phyloP scores from a whole-genome alignment of 331 rosid genomes.

The Pyrus hybrid region DNA sequence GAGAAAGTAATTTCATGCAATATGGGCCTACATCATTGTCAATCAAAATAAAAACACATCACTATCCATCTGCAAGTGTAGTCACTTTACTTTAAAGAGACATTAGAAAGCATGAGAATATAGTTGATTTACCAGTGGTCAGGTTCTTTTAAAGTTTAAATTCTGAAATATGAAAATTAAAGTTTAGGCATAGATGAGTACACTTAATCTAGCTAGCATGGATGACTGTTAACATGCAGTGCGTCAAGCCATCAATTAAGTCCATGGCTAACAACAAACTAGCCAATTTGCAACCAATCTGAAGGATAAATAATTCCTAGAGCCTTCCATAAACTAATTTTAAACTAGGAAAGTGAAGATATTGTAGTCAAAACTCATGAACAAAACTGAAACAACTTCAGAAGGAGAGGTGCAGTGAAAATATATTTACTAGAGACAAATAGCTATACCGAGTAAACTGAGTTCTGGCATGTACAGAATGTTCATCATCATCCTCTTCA shows the following conservation, averaged over 20 bases:
- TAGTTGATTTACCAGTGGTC: not conserved
- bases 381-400: not conserved
- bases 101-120: slow-evolving; percentile 5
- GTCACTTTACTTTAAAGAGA: not conserved
- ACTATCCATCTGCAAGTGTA: not conserved
- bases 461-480: slow-evolving; percentile 53
- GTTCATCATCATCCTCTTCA: slow-evolving; percentile 51
- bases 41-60: slow-evolving; percentile 20
- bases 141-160: not conserved
- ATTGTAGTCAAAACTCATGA: not conserved
- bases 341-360: not conserved
- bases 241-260: slow-evolving; percentile 4
- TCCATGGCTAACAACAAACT: not conserved
- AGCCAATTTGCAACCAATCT: not conserved
- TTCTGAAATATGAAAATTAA: not conserved
- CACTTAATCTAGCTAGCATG: not conserved
- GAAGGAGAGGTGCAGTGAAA: not conserved
- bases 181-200: not conserved
- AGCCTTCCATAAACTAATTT: not conserved
- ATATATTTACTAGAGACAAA: slow-evolving; percentile 6
- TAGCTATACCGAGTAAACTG: slow-evolving; percentile 43
- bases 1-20: slow-evolving; percentile 97
- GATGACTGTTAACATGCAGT: slow-evolving; percentile 4
- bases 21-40: slow-evolving; percentile 62
- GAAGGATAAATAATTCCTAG: not conserved